Conservation (phyloP, 2,329 filamentous ascomycete species). For the Orbilia brochopaga region DNA sequence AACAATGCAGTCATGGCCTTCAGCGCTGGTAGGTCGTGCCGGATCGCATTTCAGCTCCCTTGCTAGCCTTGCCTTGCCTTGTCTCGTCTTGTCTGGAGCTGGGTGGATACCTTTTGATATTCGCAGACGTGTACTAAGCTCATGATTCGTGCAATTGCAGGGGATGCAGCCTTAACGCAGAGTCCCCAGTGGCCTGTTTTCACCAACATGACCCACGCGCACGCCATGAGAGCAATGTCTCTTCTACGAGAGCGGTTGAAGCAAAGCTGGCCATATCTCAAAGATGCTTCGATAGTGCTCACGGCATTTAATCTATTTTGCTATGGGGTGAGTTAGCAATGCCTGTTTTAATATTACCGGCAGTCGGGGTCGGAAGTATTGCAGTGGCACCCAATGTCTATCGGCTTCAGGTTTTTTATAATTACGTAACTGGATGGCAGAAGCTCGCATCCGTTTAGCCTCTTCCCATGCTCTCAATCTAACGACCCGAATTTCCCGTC, state of each 20-base stretch:
- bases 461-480: background rate
- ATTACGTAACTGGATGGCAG: background rate
- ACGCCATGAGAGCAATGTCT: conserved; percentile 43
- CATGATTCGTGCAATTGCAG: conserved; percentile 14
- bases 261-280: conserved; percentile 40
- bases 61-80: conserved; percentile 9
- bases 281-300: conserved; percentile 46
- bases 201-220: conserved; percentile 46
- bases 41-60: background rate
- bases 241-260: conserved; percentile 38
- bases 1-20: conserved; percentile 51
- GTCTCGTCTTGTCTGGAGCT: too few species aligned
- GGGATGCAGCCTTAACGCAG: conserved; percentile 44
- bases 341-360: background rate
- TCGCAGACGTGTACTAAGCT: background rate
- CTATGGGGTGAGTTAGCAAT: conserved; percentile 44
- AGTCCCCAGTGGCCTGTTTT: conserved; percentile 46
- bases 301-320: conserved; percentile 49
- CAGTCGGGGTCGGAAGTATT: background rate
- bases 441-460: background rate
- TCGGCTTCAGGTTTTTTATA: background rate
- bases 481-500: too few species aligned
- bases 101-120: conserved; percentile 7
- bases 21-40: conserved; percentile 31
- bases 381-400: background rate